A percentile compares a stretch with the other conserved stretches of the same genome.
Conservation (phyloP, 75 land plant species). For the Cryptomeria japonica region DNA sequence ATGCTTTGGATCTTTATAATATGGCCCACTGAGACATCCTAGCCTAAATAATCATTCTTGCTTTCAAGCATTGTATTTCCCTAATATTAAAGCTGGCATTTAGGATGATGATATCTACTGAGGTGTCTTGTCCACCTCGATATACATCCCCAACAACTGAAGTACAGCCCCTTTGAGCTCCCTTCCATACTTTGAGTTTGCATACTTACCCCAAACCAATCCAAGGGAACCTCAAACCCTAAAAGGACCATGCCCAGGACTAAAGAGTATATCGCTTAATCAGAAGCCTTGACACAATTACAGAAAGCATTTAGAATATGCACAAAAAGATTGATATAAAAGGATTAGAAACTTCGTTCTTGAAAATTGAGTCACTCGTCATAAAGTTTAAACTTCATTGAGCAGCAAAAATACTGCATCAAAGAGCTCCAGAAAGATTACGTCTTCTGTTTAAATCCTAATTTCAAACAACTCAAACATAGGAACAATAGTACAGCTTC, state of each 20-base stretch:
- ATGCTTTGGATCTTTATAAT: too few species aligned
- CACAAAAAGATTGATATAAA: not conserved
- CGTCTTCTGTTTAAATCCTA: not conserved
- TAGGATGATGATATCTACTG: not conserved
- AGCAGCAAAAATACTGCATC: not conserved
- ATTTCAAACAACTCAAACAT: too few species aligned
- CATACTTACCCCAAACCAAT: not conserved
- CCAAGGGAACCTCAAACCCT: not conserved
- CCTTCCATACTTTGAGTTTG: not conserved
- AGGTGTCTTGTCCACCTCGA: not conserved
- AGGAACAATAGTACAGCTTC: too few species aligned
- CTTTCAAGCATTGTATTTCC: too few species aligned
- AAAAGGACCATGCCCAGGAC: not conserved
- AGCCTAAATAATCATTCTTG: too few species aligned
- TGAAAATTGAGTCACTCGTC: too few species aligned
- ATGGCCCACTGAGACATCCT: too few species aligned
- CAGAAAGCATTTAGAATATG: not conserved
- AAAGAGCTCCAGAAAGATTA: not conserved
- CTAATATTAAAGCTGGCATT: not conserved
- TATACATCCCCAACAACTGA: not conserved
- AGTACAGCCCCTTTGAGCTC: too few species aligned
- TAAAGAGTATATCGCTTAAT: not conserved
- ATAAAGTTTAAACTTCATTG: not conserved
- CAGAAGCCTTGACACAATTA: not conserved
- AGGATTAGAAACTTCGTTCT: not conserved